phyloP scores from a whole-genome alignment of 2,329 filamentous ascomycete genomes.

The Anthostomella pinea region DNA sequence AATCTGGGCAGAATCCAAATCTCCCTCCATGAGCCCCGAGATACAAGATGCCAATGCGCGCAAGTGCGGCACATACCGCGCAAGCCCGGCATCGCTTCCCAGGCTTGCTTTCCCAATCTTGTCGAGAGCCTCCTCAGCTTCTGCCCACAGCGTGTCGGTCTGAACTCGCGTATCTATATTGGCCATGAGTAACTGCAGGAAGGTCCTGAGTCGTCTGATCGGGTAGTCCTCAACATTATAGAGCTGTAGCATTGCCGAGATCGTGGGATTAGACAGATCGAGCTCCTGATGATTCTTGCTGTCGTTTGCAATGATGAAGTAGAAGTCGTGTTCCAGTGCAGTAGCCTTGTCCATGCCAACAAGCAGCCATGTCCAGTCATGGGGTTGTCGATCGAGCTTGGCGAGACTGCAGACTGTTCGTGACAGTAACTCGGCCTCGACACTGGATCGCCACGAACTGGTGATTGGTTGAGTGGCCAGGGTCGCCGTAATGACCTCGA shows the following conservation, averaged over 20 bases:
- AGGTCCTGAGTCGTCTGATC: conserved; percentile 49
- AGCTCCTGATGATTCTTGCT: conserved; percentile 33
- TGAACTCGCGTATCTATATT: conserved; percentile 45
- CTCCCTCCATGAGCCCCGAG: conserved; percentile 39
- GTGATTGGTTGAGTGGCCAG: conserved; percentile 49
- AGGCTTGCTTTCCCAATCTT: conserved; percentile 36
- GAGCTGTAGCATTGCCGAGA: conserved; percentile 47
- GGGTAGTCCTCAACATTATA: conserved; percentile 51
- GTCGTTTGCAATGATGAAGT: conserved; percentile 42
- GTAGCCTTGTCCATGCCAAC: conserved; percentile 52
- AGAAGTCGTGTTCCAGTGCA: conserved; percentile 59
- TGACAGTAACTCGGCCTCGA: conserved; percentile 51
- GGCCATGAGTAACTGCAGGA: conserved; percentile 47
- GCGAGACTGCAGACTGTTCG: conserved; percentile 59
- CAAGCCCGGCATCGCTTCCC: conserved; percentile 45
- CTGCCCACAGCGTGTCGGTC: conserved; percentile 37
- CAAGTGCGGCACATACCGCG: conserved; percentile 47
- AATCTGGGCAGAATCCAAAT: conserved; percentile 33
- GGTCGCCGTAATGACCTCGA: conserved; percentile 50
- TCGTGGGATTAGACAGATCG: conserved; percentile 43
- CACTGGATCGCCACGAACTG: conserved; percentile 51
- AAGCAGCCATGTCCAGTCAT: conserved; percentile 55
- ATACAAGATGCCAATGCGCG: conserved; percentile 44
- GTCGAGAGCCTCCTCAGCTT: conserved; percentile 38
- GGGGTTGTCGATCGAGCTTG: conserved; percentile 54